Evolutionary conservation across 2,329 filamentous ascomycete species (phyloP), one percentile per base, ranked within the genome.

Genomic region (Incumbomyces lentus): DNA sequence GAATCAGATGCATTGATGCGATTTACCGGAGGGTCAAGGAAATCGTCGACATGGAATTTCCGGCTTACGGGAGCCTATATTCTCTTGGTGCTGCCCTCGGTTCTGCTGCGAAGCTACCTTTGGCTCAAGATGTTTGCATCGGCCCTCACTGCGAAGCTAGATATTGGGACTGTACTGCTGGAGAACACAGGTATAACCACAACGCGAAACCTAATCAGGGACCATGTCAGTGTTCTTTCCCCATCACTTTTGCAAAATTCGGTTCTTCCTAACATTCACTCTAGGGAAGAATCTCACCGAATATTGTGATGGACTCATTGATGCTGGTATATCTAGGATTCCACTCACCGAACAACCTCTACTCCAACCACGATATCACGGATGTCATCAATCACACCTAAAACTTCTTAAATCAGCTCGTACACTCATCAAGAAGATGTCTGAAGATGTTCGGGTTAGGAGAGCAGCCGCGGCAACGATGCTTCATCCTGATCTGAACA

Each of bases 271-370:
- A n/a, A n/a, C n/a, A n/a, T n/a, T n/a, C n/a, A n/a, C 13, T 54
- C 26, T 51, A 69, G 66, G 66, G 66, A 36, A 16, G 6, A 54
- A 58, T 49, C 48, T 69, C 36, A 39, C 33, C 12, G 56, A 53
- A 53, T 69, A 64, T 47, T 58, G 54, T 44, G 51, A 63, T 34
- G 64, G 62, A 34, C 60, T 69, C 30, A 58, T 69, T 29, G 65
- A 70, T 53, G 53, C 58, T 32, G 63, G 64, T 36, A 52, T 67
- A 46, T 63, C 64, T 12, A 60, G 59, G 34, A 52, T 69, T 38
- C 63, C 64, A 37, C 55, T 51, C 43, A 52, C 55, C 40, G 6
- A 50, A 18, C 18, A 50, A 8, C 36, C 42, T 37, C 38, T 56
- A 26, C 54, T 52, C 44, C 57, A 50, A 35, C 57, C 59, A 50